These are phyloP conservation scores for Vicia villosa DNA, from an alignment of 306 rosid genomes.

Conservation along the genomic window DNA sequence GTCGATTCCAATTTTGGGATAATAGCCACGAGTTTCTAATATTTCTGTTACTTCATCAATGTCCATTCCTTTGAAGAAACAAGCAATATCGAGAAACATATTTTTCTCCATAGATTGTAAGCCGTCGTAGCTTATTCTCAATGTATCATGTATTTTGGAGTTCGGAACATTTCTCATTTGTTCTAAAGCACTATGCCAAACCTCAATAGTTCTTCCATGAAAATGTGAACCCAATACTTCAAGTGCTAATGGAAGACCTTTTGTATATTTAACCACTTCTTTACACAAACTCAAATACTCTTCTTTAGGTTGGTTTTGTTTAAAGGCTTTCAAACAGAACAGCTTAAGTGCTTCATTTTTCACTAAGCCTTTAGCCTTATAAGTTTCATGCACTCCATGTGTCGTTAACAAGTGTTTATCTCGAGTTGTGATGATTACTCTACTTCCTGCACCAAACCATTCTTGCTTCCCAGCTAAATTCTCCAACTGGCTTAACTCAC, in stretches of 20 bases:
- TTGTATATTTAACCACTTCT: conserved; percentile 30
- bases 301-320: conserved; percentile 23
- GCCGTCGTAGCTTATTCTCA: conserved; percentile 46
- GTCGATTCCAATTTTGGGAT: conserved; percentile 38
- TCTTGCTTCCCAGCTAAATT: conserved; percentile 32
- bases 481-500: conserved; percentile 37
- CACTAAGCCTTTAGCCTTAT: conserved; percentile 2
- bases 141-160: conserved; percentile 7
- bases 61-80: conserved; percentile 51
- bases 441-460: conserved; percentile 52
- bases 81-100: conserved; percentile 41
- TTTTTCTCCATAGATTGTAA: conserved; percentile 31
- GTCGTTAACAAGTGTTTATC: conserved; percentile 30
- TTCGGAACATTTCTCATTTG: conserved; percentile 29
- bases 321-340: conserved; percentile 41
- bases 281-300: conserved; percentile 33
- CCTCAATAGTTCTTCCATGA: conserved; percentile 24
- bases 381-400: conserved; percentile 25
- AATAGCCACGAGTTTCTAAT: conserved; percentile 33
- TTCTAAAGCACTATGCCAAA: conserved; percentile 38
- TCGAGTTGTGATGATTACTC: conserved; percentile 44
- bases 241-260: conserved; percentile 50
- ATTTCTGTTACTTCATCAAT: conserved; percentile 28
- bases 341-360: conserved; percentile 37
- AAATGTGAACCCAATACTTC: conserved; percentile 37